Conservation (phyloP, 2,329 filamentous ascomycete genomes). For the Colletotrichum salicis region DNA sequence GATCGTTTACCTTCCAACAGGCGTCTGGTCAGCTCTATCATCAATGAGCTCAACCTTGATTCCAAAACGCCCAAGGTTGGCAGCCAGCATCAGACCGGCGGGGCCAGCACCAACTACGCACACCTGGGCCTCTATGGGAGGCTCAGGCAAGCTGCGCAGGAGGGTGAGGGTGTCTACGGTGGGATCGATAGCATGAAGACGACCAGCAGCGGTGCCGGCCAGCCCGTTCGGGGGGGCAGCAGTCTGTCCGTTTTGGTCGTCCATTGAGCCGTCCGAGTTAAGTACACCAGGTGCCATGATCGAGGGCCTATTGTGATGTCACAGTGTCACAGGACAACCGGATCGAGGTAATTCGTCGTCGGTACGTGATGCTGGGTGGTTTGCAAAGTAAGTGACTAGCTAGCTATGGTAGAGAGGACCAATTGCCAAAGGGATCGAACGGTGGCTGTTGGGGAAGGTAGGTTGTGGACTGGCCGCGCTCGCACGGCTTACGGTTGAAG, state of each 20-base stretch:
- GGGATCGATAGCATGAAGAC: constrained; percentile 46
- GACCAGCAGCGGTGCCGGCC: constrained; percentile 33
- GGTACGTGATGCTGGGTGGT: background rate
- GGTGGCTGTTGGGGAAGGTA: background rate
- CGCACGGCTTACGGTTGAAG: constrained; percentile 24
- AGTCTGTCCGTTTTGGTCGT: constrained; percentile 42
- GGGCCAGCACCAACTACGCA: constrained; percentile 67
- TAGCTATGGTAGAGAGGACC: constrained; percentile 23
- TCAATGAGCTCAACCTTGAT: constrained; percentile 75
- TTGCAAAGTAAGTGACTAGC: constrained; percentile 8
- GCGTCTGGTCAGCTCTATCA: constrained; percentile 74
- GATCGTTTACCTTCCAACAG: constrained; percentile 63
- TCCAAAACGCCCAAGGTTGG: constrained; percentile 71
- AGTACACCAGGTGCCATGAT: constrained; percentile 50
- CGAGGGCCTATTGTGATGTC: constrained; percentile 23
- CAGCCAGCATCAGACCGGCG: constrained; percentile 65
- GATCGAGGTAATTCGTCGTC: constrained; percentile 6
- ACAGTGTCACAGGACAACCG: constrained; percentile 21
- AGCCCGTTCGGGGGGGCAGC: background rate
- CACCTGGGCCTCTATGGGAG: constrained; percentile 58
- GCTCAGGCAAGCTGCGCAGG: constrained; percentile 59
- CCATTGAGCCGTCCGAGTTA: constrained; percentile 45
- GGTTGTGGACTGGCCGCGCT: constrained; percentile 7
- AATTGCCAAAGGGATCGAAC: background rate
- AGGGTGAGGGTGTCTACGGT: constrained; percentile 59